Evolutionary conservation across 2,329 filamentous ascomycete species (phyloP), one percentile per base, ranked within the genome.

Genomic region (Cladosporium sp.): DNA sequence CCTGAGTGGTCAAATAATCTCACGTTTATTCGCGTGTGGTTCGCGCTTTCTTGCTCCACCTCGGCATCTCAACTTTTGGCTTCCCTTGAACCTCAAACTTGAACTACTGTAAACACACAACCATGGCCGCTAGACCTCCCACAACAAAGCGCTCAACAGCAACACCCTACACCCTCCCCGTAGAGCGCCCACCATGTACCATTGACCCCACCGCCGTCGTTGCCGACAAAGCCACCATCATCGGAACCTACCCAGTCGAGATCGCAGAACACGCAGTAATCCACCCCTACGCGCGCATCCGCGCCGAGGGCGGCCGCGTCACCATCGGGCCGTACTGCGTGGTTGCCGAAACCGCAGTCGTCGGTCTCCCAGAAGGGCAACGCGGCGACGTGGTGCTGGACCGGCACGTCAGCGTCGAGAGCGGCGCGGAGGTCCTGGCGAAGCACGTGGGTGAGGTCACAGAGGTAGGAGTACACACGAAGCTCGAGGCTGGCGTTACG

Each of bases 181-280:
- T 52, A 35, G 57, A 44, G 12, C 78, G 76, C 67, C 79, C 80
- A 28, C 78, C 71, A 61, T 78, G 73, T 68, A 75, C 74, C 65
- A 76, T 84, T 69, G 80, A 85, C 73, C 78, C 80, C 35, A 75
- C 77, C 4, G 81, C 80, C 62, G 77, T 83, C 60, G 77, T 85
- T 61, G 80, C 81, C 5, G 79, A 82, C 50, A 81, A 82, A 70
- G 81, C 80, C 3, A 75, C 79, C 40, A 72, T 83, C 21, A 86
- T 79, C n/a, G 95, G 95, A 69, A 88, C 86, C 2, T 86, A 96
- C 75, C 89, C 88, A 1, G 91, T 99, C 69, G 89, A 87, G 53
- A 88, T 98, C 68, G 89, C 89, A 65, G 84, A 91, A 28, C 89
- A 92, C 73, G 89, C 88, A 3, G 86, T 97, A 7, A 80, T 99